These are phyloP conservation scores for Pseudocercospora ulei DNA, from an alignment of 2,329 filamentous ascomycete species.

Conservation along the genomic window DNA sequence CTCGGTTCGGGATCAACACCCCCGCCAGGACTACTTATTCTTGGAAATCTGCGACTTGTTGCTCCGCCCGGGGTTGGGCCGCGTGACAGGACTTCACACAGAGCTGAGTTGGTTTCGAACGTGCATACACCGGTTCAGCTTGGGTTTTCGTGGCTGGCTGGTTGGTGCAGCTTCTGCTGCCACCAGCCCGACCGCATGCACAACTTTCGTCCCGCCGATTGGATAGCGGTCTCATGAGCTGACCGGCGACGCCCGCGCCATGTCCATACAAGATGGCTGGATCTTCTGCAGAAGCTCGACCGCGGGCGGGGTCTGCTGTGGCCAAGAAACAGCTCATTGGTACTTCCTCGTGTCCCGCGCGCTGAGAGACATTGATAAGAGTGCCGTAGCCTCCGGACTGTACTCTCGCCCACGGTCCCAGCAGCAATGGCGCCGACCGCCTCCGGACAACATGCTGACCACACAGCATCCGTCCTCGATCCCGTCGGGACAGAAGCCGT, in stretches of 20 bases:
- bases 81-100: too few species aligned
- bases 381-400: too few species aligned
- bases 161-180: constrained; percentile 1
- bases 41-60: too few species aligned
- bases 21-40: too few species aligned
- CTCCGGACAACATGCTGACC: background rate
- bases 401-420: too few species aligned
- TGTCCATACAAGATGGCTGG: constrained; percentile 1
- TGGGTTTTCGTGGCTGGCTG: constrained; percentile 6
- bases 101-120: constrained; percentile 2
- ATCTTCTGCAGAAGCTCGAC: background rate
- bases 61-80: too few species aligned
- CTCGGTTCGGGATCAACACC: too few species aligned
- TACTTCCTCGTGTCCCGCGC: background rate
- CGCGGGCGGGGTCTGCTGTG: constrained; percentile 3
- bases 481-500: constrained; percentile 8
- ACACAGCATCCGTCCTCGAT: constrained; percentile 2
- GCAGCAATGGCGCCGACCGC: too few species aligned
- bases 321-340: background rate
- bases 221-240: background rate
- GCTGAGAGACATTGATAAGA: background rate
- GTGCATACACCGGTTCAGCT: constrained; percentile 2
- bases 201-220: background rate
- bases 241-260: constrained; percentile 5
- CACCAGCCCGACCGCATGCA: constrained; percentile 2